Conservation (phyloP, 345 rosid genomes). For the Salix dunnii region DNA sequence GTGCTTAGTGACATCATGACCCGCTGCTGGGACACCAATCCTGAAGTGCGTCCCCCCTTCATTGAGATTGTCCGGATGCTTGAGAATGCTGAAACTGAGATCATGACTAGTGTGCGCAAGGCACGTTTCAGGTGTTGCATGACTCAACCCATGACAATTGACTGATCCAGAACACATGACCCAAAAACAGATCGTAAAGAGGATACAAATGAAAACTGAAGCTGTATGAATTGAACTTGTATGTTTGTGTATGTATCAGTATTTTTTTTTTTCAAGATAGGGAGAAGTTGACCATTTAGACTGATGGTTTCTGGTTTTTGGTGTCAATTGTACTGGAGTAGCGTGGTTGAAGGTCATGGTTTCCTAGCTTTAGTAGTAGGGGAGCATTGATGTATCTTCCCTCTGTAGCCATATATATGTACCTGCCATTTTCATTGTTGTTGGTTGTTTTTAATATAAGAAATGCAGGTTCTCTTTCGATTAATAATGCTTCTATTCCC, state of each 20-base stretch:
- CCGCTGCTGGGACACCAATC: constrained; percentile 32
- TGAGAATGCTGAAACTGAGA: constrained; percentile 25
- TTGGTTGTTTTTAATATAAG: neutral
- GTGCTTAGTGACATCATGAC: constrained; percentile 27
- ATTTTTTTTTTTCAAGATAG: neutral
- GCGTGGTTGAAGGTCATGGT: neutral
- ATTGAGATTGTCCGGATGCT: constrained; percentile 26
- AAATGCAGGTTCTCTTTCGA: constrained; percentile 3
- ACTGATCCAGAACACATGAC: constrained; percentile 9
- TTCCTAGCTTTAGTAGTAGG: neutral
- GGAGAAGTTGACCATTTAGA: neutral
- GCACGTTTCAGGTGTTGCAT: constrained; percentile 36
- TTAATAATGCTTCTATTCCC: neutral
- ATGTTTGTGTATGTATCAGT: constrained; percentile 2
- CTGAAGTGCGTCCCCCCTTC: constrained; percentile 28
- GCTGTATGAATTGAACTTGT: neutral
- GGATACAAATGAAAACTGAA: neutral
- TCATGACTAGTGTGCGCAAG: constrained; percentile 30
- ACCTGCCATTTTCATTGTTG: constrained; percentile 2
- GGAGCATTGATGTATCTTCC: constrained; percentile 1
- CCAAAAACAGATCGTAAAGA: neutral
- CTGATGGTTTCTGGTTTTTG: neutral
- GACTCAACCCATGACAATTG: constrained; percentile 26
- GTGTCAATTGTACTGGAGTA: neutral
- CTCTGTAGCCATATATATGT: constrained; percentile 10